phyloP scores from a whole-genome alignment of 192 early-diverging fungal genomes.

The Funneliformis mosseae region DNA sequence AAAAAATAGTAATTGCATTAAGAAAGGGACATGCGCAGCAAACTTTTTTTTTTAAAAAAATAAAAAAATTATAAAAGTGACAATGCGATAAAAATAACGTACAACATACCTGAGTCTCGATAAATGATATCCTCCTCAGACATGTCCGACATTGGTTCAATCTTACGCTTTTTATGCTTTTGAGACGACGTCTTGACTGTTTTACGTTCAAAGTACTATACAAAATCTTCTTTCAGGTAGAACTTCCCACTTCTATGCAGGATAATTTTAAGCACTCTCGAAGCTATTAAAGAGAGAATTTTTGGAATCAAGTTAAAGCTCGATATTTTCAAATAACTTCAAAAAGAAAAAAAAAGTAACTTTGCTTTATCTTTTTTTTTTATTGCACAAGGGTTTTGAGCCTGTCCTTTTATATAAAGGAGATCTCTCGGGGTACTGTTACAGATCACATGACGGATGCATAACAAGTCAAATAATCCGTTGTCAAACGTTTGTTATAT shows the following conservation, averaged over 20 bases:
- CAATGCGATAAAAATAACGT: not conserved
- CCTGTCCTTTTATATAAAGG: not conserved
- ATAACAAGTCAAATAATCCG: too few species aligned
- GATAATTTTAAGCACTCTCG: not conserved
- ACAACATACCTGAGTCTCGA: constrained; percentile 7
- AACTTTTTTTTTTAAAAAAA: not conserved
- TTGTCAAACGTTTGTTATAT: too few species aligned
- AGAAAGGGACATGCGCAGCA: not conserved
- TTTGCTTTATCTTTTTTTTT: not conserved
- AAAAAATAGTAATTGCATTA: not conserved
- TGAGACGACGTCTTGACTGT: constrained; percentile 34
- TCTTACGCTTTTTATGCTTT: constrained; percentile 32
- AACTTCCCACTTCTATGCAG: not conserved
- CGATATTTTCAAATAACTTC: not conserved
- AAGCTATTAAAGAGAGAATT: not conserved
- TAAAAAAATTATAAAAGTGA: not conserved
- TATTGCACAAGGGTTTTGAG: not conserved
- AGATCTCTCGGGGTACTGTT: not conserved
- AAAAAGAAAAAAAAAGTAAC: not conserved
- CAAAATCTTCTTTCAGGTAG: not conserved
- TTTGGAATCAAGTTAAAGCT: not conserved
- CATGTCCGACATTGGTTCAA: constrained; percentile 32
- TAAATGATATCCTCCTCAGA: constrained; percentile 25
- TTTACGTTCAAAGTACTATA: not conserved
- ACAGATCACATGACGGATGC: not conserved